A percentile compares a stretch with the other conserved stretches of the same genome.
Evolutionary conservation across 78 protist species (phyloP).

Genomic region (Emiliania huxleyi): DNA sequence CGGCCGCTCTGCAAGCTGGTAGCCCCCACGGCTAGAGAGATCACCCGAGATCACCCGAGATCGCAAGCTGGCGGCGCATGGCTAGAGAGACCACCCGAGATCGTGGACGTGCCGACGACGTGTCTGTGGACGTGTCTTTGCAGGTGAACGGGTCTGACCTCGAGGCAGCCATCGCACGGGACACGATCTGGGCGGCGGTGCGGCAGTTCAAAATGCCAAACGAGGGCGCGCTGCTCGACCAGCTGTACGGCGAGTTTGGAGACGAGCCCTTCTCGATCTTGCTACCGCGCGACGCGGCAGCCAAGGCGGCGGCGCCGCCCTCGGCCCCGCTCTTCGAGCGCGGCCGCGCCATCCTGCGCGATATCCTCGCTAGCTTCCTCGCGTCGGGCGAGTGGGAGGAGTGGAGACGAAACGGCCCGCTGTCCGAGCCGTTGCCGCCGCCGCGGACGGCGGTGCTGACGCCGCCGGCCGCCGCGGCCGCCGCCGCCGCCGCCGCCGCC

Average conservation of each 20-base stretch:
- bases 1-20: background rate
- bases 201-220: background rate
- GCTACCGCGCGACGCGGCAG: background rate
- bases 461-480: too few relatives aligned
- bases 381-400: background rate
- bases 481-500: too few relatives aligned
- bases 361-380: background rate
- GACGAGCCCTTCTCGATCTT: background rate
- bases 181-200: background rate
- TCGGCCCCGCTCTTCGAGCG: background rate
- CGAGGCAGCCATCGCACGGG: background rate
- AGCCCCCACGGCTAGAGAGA: background rate
- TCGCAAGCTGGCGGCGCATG: background rate
- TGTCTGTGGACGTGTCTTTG: too few relatives aligned
- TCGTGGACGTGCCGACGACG: too few relatives aligned
- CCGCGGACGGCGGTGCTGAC: too few relatives aligned
- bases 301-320: background rate
- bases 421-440: too few relatives aligned
- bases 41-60: too few relatives aligned
- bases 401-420: too few relatives aligned
- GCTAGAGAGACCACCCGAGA: too few relatives aligned
- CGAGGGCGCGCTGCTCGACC: slow-evolving; percentile 2
- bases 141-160: background rate
- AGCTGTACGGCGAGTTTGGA: background rate
- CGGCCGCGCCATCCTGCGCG: background rate